These are phyloP conservation scores for Coemansia sp. DNA, from an alignment of 192 early-diverging fungal genomes.

Conservation along the genomic window DNA sequence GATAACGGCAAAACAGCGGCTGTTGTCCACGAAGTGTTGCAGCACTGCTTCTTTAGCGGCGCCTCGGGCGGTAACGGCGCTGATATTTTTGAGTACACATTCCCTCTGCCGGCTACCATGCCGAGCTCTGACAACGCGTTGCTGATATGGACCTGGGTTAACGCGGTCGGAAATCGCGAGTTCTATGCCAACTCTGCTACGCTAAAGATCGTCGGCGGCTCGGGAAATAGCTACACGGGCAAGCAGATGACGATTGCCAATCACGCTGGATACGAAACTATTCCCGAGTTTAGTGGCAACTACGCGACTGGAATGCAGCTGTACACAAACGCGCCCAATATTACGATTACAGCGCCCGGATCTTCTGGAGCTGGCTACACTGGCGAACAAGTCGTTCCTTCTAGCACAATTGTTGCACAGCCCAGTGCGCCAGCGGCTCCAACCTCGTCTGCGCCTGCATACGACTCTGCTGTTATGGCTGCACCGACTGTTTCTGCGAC, in stretches of 20 bases:
- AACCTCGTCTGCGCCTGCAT: too few species aligned
- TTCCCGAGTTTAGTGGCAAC: conserved; percentile 50
- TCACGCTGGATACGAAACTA: conserved; percentile 46
- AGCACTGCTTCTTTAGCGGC: background rate
- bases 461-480: too few species aligned
- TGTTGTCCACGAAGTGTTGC: conserved; percentile 37
- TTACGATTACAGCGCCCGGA: background rate
- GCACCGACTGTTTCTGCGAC: too few species aligned
- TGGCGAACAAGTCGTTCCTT: too few species aligned
- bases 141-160: conserved; percentile 68
- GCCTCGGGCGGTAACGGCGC: too few species aligned
- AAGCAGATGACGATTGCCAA: conserved; percentile 53
- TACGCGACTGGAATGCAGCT: conserved; percentile 26
- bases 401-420: too few species aligned
- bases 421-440: too few species aligned
- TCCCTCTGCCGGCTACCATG: too few species aligned
- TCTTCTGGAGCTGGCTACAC: too few species aligned
- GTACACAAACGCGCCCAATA: conserved; percentile 8
- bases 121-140: conserved; percentile 21
- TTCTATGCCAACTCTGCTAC: conserved; percentile 67
- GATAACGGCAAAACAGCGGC: background rate
- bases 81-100: too few species aligned
- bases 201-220: conserved; percentile 36
- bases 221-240: conserved; percentile 28
- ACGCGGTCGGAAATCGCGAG: conserved; percentile 65